A percentile compares a stretch with the other conserved stretches of the same genome.
These are phyloP conservation scores for Petunia axillaris DNA, from an alignment of 257 asterid species.

Conservation along the genomic window DNA sequence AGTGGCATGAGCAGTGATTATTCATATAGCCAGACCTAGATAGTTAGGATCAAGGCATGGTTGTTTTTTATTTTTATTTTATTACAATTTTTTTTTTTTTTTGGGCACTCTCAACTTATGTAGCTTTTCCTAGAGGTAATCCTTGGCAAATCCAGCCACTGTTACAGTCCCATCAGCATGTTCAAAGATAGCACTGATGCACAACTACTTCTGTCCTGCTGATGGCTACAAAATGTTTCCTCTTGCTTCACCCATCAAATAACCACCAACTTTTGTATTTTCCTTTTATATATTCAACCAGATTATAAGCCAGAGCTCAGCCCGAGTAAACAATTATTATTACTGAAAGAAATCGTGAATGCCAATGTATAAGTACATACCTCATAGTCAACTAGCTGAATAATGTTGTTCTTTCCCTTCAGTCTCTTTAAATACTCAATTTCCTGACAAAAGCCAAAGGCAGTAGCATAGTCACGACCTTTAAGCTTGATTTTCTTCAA, in stretches of 20 bases:
- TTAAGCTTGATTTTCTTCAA: slow-evolving; percentile 90
- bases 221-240: background rate
- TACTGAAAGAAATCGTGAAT: background rate
- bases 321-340: background rate
- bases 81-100: background rate
- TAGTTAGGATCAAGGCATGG: background rate
- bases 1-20: background rate
- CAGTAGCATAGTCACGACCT: slow-evolving; percentile 98
- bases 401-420: slow-evolving; percentile 84
- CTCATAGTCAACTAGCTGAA: slow-evolving; percentile 94
- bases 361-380: slow-evolving; percentile 45
- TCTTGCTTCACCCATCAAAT: background rate
- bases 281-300: background rate
- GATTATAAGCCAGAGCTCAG: background rate
- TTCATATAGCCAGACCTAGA: background rate
- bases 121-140: slow-evolving; percentile 16
- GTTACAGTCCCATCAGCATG: background rate
- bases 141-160: background rate
- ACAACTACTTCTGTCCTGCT: background rate
- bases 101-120: background rate
- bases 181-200: background rate
- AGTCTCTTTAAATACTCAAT: slow-evolving; percentile 75
- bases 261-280: background rate
- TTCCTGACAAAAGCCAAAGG: slow-evolving; percentile 97
- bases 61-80: background rate